Evolutionary conservation across 495 filamentous ascomycete species (phyloP).

Genomic region (Tuber umbilicatum): DNA sequence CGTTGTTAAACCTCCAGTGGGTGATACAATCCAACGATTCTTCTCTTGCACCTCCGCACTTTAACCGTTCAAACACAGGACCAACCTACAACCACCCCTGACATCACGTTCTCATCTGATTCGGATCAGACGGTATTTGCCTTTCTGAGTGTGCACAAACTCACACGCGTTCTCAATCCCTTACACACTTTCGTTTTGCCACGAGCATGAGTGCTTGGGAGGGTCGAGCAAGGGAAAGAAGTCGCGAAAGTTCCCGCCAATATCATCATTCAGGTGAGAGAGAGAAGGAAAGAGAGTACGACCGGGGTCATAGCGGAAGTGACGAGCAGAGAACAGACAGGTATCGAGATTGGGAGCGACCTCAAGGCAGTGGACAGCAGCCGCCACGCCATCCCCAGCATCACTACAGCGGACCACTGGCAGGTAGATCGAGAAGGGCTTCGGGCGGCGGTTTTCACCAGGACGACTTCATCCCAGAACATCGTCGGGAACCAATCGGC

Average conservation of each 20-base stretch:
- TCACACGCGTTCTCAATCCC: not conserved
- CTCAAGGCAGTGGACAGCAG: not conserved
- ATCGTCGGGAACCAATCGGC: not conserved
- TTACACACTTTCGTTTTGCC: not conserved
- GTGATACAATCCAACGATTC: not conserved
- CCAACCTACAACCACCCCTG: not conserved
- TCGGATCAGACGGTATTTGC: not conserved
- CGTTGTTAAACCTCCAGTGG: not conserved
- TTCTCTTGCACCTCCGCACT: not conserved
- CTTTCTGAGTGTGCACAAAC: not conserved
- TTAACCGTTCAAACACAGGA: not conserved
- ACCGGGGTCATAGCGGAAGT: not conserved
- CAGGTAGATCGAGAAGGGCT: not conserved
- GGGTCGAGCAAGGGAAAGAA: not conserved
- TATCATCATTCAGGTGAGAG: not conserved
- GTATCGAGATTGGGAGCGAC: not conserved
- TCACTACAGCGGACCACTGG: not conserved
- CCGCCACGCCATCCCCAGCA: not conserved
- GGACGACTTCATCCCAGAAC: not conserved
- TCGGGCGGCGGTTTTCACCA: not conserved
- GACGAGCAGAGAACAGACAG: not conserved
- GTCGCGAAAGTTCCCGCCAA: not conserved
- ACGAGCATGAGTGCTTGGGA: not conserved
- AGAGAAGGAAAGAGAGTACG: not conserved
- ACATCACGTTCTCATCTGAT: slow-evolving; percentile 4